These are phyloP conservation scores for Huntiella moniliformis DNA, from an alignment of 2,329 filamentous ascomycete genomes.

Conservation along the genomic window DNA sequence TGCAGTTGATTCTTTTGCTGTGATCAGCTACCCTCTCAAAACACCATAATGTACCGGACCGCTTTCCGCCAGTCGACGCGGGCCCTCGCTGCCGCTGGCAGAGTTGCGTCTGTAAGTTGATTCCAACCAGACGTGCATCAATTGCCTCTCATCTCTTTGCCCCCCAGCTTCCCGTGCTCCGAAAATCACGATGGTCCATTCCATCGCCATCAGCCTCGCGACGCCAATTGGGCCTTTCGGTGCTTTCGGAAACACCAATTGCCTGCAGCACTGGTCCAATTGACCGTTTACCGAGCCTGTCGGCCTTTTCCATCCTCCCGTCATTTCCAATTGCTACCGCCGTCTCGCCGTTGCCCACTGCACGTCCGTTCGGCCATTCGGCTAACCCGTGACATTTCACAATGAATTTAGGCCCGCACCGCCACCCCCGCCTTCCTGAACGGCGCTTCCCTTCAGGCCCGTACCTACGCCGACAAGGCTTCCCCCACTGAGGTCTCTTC, in stretches of 20 bases:
- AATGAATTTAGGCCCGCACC: slow-evolving; percentile 54
- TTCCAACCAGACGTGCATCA: slow-evolving; percentile 19
- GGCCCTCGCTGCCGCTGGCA: slow-evolving; percentile 78
- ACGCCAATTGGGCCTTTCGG: slow-evolving; percentile 5
- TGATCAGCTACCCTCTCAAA: slow-evolving; percentile 12
- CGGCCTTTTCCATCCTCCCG: slow-evolving; percentile 2
- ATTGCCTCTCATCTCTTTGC: not conserved
- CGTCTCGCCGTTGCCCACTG: slow-evolving; percentile 1
- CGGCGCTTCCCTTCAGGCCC: slow-evolving; percentile 50
- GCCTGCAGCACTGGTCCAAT: slow-evolving; percentile 5
- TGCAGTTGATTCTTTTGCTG: slow-evolving; percentile 42
- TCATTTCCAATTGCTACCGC: slow-evolving; percentile 16
- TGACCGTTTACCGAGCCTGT: slow-evolving; percentile 8
- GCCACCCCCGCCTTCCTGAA: slow-evolving; percentile 61
- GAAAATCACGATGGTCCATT: slow-evolving; percentile 23
- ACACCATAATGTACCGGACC: slow-evolving; percentile 77
- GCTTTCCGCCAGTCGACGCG: slow-evolving; percentile 93
- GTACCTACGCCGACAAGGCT: slow-evolving; percentile 89
- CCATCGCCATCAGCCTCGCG: slow-evolving; percentile 23
- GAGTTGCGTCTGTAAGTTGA: slow-evolving; percentile 79
- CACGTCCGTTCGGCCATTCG: slow-evolving; percentile 23
- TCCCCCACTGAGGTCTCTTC: slow-evolving; percentile 95
- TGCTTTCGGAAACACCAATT: slow-evolving; percentile 11
- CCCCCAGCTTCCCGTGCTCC: slow-evolving; percentile 9
- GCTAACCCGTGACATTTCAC: slow-evolving; percentile 32